Percentiles rank a stretch among this genome's conserved stretches.
Evolutionary conservation across 2,329 filamentous ascomycete species (phyloP).

Genomic region (Endothia cerciana): DNA sequence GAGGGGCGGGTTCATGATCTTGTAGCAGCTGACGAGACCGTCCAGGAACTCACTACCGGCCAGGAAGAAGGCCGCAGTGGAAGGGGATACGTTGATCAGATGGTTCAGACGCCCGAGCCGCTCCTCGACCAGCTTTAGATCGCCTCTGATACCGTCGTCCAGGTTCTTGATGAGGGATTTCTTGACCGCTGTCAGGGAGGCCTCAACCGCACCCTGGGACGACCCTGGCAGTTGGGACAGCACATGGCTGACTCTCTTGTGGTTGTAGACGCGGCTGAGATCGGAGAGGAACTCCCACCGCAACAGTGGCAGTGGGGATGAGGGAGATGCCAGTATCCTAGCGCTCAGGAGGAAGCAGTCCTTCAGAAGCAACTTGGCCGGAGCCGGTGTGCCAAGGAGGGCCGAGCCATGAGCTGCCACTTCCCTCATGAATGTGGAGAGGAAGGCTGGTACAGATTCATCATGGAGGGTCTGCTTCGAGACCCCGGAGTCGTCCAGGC

Average conservation of each 20-base stretch:
- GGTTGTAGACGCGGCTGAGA: constrained; percentile 68
- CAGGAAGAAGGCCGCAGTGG: constrained; percentile 66
- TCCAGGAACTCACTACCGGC: constrained; percentile 89
- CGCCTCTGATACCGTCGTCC: constrained; percentile 61
- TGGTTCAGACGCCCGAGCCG: constrained; percentile 64
- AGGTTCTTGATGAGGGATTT: constrained; percentile 64
- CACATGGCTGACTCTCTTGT: constrained; percentile 60
- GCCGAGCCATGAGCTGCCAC: constrained; percentile 44
- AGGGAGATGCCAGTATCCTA: constrained; percentile 53
- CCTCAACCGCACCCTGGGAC: constrained; percentile 54
- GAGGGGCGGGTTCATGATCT: constrained; percentile 64
- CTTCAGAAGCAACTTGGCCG: constrained; percentile 58
- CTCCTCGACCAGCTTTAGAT: constrained; percentile 58
- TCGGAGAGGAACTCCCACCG: constrained; percentile 71
- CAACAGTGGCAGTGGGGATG: constrained; percentile 53
- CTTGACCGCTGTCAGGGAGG: constrained; percentile 63
- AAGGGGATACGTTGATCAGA: constrained; percentile 64
- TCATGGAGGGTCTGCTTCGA: constrained; percentile 54
- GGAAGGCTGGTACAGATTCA: constrained; percentile 63
- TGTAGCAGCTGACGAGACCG: constrained; percentile 68
- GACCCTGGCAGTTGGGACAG: constrained; percentile 54
- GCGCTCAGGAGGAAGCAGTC: constrained; percentile 67
- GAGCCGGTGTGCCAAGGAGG: constrained; percentile 40
- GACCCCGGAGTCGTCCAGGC: constrained; percentile 61
- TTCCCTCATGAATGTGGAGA: constrained; percentile 69